Evolutionary conservation across 768 basidiomycete species (phyloP), one percentile per base, ranked within the genome.

Genomic region (Mycena latifolia): DNA sequence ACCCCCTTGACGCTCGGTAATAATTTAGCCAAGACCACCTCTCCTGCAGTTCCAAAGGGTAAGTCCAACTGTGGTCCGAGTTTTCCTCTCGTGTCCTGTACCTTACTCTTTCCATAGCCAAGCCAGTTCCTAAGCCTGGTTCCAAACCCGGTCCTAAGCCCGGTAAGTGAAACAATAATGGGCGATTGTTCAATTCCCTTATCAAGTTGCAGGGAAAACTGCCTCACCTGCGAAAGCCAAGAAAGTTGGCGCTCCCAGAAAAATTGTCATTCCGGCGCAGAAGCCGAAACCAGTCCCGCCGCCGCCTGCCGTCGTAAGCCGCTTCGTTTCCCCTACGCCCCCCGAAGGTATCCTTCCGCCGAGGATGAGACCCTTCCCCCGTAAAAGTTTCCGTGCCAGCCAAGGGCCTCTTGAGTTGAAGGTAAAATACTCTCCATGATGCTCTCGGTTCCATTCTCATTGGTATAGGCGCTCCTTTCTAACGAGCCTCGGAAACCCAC

Each of bases 271-370:
- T 8, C 66, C 66, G 6, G 66, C 66, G 18, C 64, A 62, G 54
- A 58, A 48, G 54, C 65, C 64, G 28, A 62, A 65, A 12, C 63
- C 62, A 17, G 58, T 45, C 31, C 51, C 58, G 27, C 41, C 50
- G 27, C 59, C 52, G 37, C 46, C 47, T 46, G 58, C 59, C 18
- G n/a, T n/a, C n/a, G n/a, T 25, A 57, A 48, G 31, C 41, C 41
- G 41, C 18, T 63, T 65, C 3, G 45, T 55, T 51, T 70, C 69
- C n/a, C 69, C 69, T 43, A 61, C 69, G 12, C 69, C 69, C 3
- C 69, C 69, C 27, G 61, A 37, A n/a, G 69, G 69, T 9, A 66
- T 66, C 1, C 65, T 66, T 18, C 69, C 69, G 5, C 69, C 69
- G 31, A 14, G 69, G 37, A 70, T 70, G 69, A 53, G 69, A 10